These are phyloP conservation scores for Amoeboradix gromovi DNA, from an alignment of 371 early-diverging fungal species.

Conservation along the genomic window DNA sequence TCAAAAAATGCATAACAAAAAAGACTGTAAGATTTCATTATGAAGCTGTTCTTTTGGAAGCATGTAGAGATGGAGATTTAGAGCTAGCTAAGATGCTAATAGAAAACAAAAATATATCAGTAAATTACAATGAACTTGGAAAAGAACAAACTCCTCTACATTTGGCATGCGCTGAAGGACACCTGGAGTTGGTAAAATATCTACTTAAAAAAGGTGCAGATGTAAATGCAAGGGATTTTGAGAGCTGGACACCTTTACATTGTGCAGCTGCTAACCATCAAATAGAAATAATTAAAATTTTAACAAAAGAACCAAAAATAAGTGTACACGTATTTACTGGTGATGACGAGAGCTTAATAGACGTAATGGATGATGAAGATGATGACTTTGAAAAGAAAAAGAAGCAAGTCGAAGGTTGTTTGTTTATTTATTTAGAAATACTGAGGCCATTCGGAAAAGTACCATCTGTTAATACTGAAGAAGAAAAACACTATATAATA, in stretches of 20 bases:
- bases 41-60: not conserved
- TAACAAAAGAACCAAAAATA: not conserved
- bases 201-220: slow-evolving; percentile 5
- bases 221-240: slow-evolving; percentile 1
- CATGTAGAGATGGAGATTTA: not conserved
- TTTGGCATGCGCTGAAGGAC: slow-evolving; percentile 32
- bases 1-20: not conserved
- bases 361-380: not conserved
- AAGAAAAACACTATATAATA: not conserved
- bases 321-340: not conserved
- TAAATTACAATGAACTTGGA: not conserved
- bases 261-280: not conserved
- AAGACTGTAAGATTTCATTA: not conserved
- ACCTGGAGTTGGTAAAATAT: slow-evolving; percentile 15
- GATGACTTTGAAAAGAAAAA: not conserved
- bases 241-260: not conserved
- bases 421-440: not conserved
- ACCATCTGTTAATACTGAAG: not conserved
- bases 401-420: not conserved
- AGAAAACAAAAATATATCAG: not conserved
- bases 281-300: not conserved
- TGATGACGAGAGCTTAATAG: not conserved
- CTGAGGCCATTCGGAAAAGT: not conserved
- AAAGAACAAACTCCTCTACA: slow-evolving; percentile 24
- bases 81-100: not conserved